Base-by-base conservation (phyloP, 192 early-diverging fungal genomes). In the Coemansia sp. region DNA sequence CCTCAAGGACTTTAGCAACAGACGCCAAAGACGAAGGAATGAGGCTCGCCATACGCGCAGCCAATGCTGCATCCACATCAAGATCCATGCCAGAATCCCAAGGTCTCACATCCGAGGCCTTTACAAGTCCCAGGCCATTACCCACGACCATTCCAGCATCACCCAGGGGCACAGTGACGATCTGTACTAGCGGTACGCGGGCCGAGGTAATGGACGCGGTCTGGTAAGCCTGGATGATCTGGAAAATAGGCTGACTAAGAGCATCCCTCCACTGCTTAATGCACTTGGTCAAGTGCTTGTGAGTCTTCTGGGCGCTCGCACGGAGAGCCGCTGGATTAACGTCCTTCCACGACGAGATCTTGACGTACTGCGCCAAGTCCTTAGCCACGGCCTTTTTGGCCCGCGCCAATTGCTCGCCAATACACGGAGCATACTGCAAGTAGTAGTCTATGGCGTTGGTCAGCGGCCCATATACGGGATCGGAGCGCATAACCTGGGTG, bases 261-360 rank as follows among this genome's bases (percentile, higher is more conserved):
- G 94, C 85, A 39, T 90, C 89, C 2, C 91, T 80, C 74, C 95
- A 96, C 67, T 92, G 91, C 27, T 89, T 90, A 46, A 99, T 85
- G 67, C 94, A 95, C 81, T 97, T 98, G 75, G 91, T 80, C 53
- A 99, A 75, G 37, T 95, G 95, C 61, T 90, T 80, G 78, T 99
- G 98, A 8, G 95, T 94, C 80, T 93, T 90, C 42, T 89, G 90
- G 0, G 98, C 94, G 82, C 92, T 93, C 64, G 93, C 92, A 27
- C 90, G 87, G 37, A 99, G 76, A 0, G 98, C 95, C 65, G 90
- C 92, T 9, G 95, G 91, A 67, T 96, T 99, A 17, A 95, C 90
- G 73, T 99, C 98, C 76, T 96, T 96, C 95, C 95, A 99, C 48
- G 86, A 92, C 5, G 96, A 96, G 68, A 99, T 94, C 83, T 94